A percentile compares a stretch with the other conserved stretches of the same genome.
Evolutionary conservation across 2,329 filamentous ascomycete species (phyloP).

Genomic region (Ascosphaera apis): DNA sequence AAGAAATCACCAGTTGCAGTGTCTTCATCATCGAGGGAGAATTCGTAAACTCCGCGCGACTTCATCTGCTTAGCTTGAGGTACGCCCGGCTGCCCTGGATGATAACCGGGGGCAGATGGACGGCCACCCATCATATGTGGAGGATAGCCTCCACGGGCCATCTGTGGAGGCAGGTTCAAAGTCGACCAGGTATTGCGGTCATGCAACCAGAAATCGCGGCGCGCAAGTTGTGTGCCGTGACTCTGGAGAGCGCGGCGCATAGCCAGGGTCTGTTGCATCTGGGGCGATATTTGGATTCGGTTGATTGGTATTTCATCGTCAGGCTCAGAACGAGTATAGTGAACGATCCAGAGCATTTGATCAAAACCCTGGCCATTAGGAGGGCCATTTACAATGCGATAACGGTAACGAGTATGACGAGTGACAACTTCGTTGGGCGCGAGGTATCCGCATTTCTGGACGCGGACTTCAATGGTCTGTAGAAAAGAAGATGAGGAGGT

Average conservation of each 20-base stretch:
- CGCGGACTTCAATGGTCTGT: conserved; percentile 70
- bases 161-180: conserved; percentile 42
- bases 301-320: conserved; percentile 48
- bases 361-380: too few relatives aligned
- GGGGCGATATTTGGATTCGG: conserved; percentile 25
- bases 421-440: conserved; percentile 49
- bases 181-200: conserved; percentile 80
- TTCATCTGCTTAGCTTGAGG: conserved; percentile 13
- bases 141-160: conserved; percentile 29
- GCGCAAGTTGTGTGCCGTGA: conserved; percentile 59
- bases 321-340: conserved; percentile 60
- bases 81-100: conserved; percentile 11
- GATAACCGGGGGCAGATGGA: conserved; percentile 11
- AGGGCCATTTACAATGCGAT: conserved; percentile 53
- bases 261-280: conserved; percentile 18
- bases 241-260: conserved; percentile 38
- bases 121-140: conserved; percentile 19
- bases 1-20: conserved; percentile 70
- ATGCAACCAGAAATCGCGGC: conserved; percentile 85
- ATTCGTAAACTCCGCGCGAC: conserved; percentile 21
- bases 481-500: conserved; percentile 5
- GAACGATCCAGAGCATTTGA: conserved; percentile 68
- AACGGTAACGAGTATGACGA: conserved; percentile 59
- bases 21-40: conserved; percentile 61
- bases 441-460: conserved; percentile 60